These are phyloP conservation scores for Wickerhamiella shivajii DNA, from an alignment of 805 yeast genomes.

Conservation along the genomic window DNA sequence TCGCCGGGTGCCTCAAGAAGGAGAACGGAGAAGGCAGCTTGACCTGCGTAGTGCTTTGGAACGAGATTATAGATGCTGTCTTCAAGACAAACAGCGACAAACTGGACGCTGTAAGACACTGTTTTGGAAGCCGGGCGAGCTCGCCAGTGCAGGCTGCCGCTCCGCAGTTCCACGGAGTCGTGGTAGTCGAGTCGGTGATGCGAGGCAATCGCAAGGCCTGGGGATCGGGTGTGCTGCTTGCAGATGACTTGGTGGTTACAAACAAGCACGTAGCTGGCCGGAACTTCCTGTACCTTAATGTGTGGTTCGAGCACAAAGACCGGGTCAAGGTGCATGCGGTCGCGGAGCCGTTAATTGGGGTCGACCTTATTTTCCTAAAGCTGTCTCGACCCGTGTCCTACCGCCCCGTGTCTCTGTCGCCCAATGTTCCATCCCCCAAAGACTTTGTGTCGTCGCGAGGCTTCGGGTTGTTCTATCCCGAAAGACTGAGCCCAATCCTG, in stretches of 20 bases:
- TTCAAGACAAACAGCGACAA: no score
- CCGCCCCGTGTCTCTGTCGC: constrained; percentile 15
- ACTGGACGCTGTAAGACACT: no score
- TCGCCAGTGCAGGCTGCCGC: background rate
- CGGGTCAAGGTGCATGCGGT: constrained; percentile 10
- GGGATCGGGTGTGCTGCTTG: constrained; percentile 27
- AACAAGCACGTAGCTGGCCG: constrained; percentile 23
- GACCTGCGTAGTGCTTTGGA: constrained; percentile 22
- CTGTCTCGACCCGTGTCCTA: constrained; percentile 8
- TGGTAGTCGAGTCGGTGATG: constrained; percentile 10
- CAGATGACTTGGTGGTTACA: constrained; percentile 20
- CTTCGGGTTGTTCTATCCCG: constrained; percentile 24
- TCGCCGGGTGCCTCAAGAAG: constrained; percentile 20
- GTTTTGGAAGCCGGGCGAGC: background rate
- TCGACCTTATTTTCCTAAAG: constrained; percentile 22
- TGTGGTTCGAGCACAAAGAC: constrained; percentile 10
- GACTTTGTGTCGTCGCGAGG: constrained; percentile 22
- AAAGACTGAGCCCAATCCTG: constrained; percentile 11
- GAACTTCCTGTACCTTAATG: constrained; percentile 10
- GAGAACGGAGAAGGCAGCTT: constrained; percentile 23
- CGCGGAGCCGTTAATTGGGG: constrained; percentile 19
- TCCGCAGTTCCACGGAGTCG: constrained; percentile 10
- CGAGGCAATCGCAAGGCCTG: constrained; percentile 20
- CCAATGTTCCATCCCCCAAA: constrained; percentile 12
- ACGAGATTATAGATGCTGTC: constrained; percentile 10